Base-by-base conservation (phyloP, 2,329 filamentous ascomycete genomes). In the Ceratocystis ficicola region DNA sequence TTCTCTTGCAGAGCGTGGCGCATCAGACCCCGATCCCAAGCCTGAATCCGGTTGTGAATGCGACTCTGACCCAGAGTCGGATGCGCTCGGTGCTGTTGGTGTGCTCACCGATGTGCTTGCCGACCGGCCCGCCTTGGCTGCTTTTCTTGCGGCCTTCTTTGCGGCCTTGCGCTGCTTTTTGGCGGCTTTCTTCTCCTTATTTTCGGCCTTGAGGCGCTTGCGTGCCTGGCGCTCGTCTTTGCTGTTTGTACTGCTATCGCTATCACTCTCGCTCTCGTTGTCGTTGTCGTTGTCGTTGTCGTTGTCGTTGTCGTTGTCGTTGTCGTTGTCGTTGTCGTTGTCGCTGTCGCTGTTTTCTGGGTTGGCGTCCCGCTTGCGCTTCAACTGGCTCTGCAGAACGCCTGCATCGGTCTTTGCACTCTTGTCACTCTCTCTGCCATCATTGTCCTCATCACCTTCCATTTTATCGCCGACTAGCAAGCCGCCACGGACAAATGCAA, bases 401-500 rank as follows among this genome's bases (percentile, higher is more conserved):
- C 20, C 12, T 28, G 50, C 25, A 1, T 12, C 22, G 6, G 41
- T n/a, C n/a, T 50, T 44, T 5, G 5, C 28, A 5, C n/a, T 12
- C 6, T 44, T 28, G 10, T 61, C 32, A 5, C 6, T 25, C 28
- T 60, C 28, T 66, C 46, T 44, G 17, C 8, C 41, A 22, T 69
- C 66, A 57, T n/a, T 22, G 3, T 50, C 20, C 8, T 22, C 3
- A 5, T 52, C 20, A 15, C 5, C 20, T 1, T 73, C 70, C 25
- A 68, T 72, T 48, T 66, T 71, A 63, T 70, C 71, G 17, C 67
- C 67, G 2, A 66, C 78, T 41, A 84, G 73, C 66, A 91, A 81
- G 0, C 93, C 94, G n/a, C 90, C 94, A 67, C 81, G 85, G 28
- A 99, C 87, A 75, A 99, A 99, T 62, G 86, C 84, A 80, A 96